Evolutionary conservation across 805 yeast species (phyloP).

Genomic region (Myxozyma neglecta): DNA sequence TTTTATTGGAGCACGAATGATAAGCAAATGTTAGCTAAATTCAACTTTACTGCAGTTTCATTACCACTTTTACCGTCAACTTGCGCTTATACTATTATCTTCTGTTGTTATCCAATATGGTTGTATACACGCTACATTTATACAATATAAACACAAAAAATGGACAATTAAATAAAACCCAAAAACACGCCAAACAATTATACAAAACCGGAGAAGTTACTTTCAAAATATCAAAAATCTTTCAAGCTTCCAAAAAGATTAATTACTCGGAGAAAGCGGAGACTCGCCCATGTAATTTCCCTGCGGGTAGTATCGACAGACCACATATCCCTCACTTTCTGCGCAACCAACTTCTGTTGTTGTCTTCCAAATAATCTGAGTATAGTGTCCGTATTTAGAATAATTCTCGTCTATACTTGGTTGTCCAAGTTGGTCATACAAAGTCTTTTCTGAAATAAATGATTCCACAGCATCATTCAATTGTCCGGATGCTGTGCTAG

Average conservation of each 20-base stretch:
- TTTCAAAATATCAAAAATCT: background rate
- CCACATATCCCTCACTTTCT: constrained; percentile 9
- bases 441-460: background rate
- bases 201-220: background rate
- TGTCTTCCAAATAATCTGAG: constrained; percentile 15
- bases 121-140: no score
- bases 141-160: no score
- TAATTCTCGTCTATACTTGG: constrained; percentile 6
- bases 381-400: constrained; percentile 7
- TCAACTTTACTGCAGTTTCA: no score
- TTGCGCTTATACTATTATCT: no score
- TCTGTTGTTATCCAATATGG: no score
- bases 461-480: constrained; percentile 8
- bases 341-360: constrained; percentile 15
- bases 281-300: constrained; percentile 10
- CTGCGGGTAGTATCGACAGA: constrained; percentile 7
- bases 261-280: constrained; percentile 1
- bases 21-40: no score
- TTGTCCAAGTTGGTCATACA: constrained; percentile 1
- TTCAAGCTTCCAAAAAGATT: background rate
- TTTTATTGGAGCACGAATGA: no score
- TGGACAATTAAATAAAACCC: background rate
- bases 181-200: background rate
- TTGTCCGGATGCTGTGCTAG: constrained; percentile 1
- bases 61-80: no score